A percentile compares a stretch with the other conserved stretches of the same genome.
These are phyloP conservation scores for Phytophthora podocarpi DNA, from an alignment of 352 stramenopile genomes.

Conservation along the genomic window DNA sequence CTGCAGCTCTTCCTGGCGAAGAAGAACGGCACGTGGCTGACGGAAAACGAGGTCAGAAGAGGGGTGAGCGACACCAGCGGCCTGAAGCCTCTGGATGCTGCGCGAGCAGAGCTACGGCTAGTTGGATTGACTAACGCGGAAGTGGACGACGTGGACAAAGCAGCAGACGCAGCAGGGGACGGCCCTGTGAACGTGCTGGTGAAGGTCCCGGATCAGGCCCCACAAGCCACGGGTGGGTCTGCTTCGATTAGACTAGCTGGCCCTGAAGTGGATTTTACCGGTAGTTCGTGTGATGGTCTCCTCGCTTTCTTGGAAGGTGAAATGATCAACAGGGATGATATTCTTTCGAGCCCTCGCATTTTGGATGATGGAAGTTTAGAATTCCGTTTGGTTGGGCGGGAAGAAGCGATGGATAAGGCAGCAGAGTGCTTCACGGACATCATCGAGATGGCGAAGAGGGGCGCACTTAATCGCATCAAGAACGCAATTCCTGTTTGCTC, in stretches of 20 bases:
- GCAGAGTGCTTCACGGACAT: slow-evolving; percentile 12
- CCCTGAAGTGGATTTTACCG: slow-evolving; percentile 22
- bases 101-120: too few relatives aligned
- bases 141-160: too few relatives aligned
- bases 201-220: neutral
- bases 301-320: slow-evolving; percentile 24
- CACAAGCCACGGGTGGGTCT: too few relatives aligned
- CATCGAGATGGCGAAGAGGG: neutral
- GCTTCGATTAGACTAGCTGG: too few relatives aligned
- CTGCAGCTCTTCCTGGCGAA: slow-evolving; percentile 7
- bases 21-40: neutral
- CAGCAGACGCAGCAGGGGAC: too few relatives aligned
- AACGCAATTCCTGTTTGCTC: slow-evolving; percentile 34
- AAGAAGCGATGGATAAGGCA: slow-evolving; percentile 7
- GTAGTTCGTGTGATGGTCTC: slow-evolving; percentile 30
- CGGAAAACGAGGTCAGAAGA: too few relatives aligned
- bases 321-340: slow-evolving; percentile 16
- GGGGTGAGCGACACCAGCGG: too few relatives aligned
- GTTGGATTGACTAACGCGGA: too few relatives aligned
- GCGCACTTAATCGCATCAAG: slow-evolving; percentile 11
- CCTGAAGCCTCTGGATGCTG: too few relatives aligned
- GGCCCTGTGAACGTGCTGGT: slow-evolving; percentile 1
- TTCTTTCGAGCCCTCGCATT: slow-evolving; percentile 6
- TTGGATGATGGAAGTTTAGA: slow-evolving; percentile 11
- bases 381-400: slow-evolving; percentile 19